Evolutionary conservation across 1,139 yeast genomes (phyloP).

Genomic region (Diutina siamensis): DNA sequence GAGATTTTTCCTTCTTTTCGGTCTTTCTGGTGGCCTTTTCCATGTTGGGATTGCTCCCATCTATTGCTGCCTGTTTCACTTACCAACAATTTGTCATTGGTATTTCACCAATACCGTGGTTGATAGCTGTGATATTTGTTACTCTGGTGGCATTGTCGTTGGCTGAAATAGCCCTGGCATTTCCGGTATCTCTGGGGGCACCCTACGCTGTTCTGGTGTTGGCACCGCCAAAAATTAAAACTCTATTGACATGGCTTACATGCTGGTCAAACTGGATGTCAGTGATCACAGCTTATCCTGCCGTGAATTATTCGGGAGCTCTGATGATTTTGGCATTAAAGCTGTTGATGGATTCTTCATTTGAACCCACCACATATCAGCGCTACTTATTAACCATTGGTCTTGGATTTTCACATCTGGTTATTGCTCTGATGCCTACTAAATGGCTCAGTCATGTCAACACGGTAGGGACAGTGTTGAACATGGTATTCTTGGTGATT

Average conservation of each 20-base stretch:
- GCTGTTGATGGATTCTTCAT: constrained; percentile 17
- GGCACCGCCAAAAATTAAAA: constrained; percentile 42
- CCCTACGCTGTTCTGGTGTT: constrained; percentile 40
- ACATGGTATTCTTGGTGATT: constrained; percentile 39
- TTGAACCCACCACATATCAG: constrained; percentile 38
- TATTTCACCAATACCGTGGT: constrained; percentile 44
- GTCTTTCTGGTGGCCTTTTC: constrained; percentile 63
- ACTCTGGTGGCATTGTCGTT: constrained; percentile 39
- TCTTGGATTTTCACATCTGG: constrained; percentile 37
- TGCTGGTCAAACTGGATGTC: constrained; percentile 52
- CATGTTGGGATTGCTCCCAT: constrained; percentile 61
- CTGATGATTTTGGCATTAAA: constrained; percentile 44
- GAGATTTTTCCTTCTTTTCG: constrained; percentile 54
- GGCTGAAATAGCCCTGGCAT: constrained; percentile 37
- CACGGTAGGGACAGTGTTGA: constrained; percentile 37
- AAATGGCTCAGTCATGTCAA: constrained; percentile 47
- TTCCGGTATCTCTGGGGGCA: constrained; percentile 39
- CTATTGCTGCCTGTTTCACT: constrained; percentile 48
- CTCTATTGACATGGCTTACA: constrained; percentile 46
- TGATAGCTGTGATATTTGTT: constrained; percentile 39
- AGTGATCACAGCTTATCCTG: constrained; percentile 49
- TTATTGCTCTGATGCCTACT: constrained; percentile 41
- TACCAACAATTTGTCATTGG: constrained; percentile 44
- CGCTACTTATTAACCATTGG: constrained; percentile 39
- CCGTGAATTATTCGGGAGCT: constrained; percentile 53